Evolutionary conservation across 202 grass and related monocot species (phyloP), one percentile per base, ranked within the genome.

Genomic region (Schoenoplectus triqueter): DNA sequence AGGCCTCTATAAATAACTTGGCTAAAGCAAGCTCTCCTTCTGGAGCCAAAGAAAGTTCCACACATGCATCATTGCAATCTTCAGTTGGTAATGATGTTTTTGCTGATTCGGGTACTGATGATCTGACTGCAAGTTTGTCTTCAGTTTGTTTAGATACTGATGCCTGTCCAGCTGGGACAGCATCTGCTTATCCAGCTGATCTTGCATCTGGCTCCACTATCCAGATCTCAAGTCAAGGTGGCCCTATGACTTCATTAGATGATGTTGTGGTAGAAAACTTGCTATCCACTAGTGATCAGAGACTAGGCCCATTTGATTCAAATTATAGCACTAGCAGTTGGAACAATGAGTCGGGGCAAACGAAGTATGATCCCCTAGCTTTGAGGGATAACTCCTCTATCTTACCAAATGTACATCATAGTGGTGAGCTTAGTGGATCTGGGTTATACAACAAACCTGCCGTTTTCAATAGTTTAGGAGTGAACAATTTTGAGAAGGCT

Each of bases 91-190:
- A 81, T 86, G 48, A 71, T 87, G 62, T 39, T 85, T 62, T 71
- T 82, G 46, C 66, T 64, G 57, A 85, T 55, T 49, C 48, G 49
- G 86, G 62, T 78, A 73, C 82, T 13, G 78, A 92, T 52, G 88
- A 71, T 67, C 66, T 98, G 62, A 87, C 81, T 85, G 21, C 57
- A 17, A 62, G 77, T 60, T 80, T 93, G 48, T 90, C 89, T 69
- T 93, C 95, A 80, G 84, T 88, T 67, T 84, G 80, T 84, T 78
- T 95, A 87, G 90, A 89, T 78, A 81, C 21, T 80, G 86, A 88
- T 81, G 75, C 80, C 0, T 73, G 51, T 73, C 48, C 47, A 73
- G 18, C 47, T 73, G 70, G 51, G 18, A 22, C 11, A 17, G 46
- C 47, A 51, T 52, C 47, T 52, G 39, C 66, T 90, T 44, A 68